Base-by-base conservation (phyloP, 1,284 basidiomycete species). In the Limonomyces culmigenus region DNA sequence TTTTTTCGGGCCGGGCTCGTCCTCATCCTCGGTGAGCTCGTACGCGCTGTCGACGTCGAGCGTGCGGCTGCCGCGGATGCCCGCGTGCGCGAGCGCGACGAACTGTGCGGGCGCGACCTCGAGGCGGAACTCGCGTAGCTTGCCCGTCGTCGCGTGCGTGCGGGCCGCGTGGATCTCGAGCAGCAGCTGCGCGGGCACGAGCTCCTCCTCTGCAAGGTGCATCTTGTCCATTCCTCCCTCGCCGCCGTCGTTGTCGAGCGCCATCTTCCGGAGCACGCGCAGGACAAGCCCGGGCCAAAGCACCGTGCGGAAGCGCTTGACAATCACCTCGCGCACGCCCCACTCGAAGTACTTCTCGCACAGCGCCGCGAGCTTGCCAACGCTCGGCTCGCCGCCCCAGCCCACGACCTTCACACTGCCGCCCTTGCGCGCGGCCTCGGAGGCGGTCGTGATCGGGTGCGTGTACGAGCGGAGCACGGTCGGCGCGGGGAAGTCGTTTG, bases 291-390 rank as follows among this genome's bases (percentile, higher is more conserved):
- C 67, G 4, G 68, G 70, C 79, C 83, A 86, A 15, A 87, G 63
- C 4, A 84, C 64, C 0, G 72, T 83, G 42, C 77, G 60, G 49
- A 86, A 85, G 5, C 81, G 70, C 42, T 83, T 79, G 43, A 85
- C 64, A 41, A 87, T 80, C 4, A 69, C 60, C 35, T 85, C 78
- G 42, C 65, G 72, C 32, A 83, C 74, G 0, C 86, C 87, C 87
- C 87, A 92, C 49, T 91, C 87, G 45, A 92, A 92, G 49, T 77
- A 83, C 34, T 73, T 62, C 52, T 92, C 87, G 56, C 86, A 91
- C 1, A 76, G 60, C 3, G 59, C 65, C 0, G 86, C 84, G 14
- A 89, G 65, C 38, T 68, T 71, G 16, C 70, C 72, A 0, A 89
- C 55, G 47, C 81, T 70, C 0, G 78, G 76, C 41, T 85, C 78